phyloP scores from a whole-genome alignment of 1,284 basidiomycete genomes.

The Moesziomyces antarcticus region DNA sequence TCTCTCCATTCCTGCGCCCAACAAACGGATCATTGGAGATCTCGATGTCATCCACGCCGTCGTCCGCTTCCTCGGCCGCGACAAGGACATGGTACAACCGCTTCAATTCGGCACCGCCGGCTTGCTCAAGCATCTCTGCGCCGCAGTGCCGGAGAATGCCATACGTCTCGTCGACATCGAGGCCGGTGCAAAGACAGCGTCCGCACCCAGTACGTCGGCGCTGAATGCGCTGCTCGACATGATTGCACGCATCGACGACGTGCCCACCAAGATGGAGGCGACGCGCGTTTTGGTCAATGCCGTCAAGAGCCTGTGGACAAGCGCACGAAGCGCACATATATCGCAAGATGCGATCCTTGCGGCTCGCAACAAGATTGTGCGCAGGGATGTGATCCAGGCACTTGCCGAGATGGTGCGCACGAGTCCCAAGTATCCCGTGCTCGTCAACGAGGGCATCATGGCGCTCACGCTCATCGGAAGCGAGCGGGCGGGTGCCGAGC shows the following conservation, averaged over 20 bases:
- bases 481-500: slow-evolving; percentile 75
- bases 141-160: slow-evolving; percentile 71
- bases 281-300: slow-evolving; percentile 87
- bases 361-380: slow-evolving; percentile 23
- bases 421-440: slow-evolving; percentile 81
- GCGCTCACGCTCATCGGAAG: slow-evolving; percentile 81
- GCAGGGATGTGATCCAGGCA: slow-evolving; percentile 65
- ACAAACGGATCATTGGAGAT: slow-evolving; percentile 50
- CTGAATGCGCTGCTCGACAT: slow-evolving; percentile 79
- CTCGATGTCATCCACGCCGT: slow-evolving; percentile 36
- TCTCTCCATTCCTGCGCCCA: slow-evolving; percentile 56
- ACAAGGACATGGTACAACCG: slow-evolving; percentile 67
- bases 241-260: slow-evolving; percentile 80
- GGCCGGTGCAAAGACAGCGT: too few species aligned
- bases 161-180: slow-evolving; percentile 73
- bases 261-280: slow-evolving; percentile 86
- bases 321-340: slow-evolving; percentile 3
- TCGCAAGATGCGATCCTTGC: slow-evolving; percentile 3
- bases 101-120: slow-evolving; percentile 90
- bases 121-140: slow-evolving; percentile 86
- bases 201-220: slow-evolving; percentile 63
- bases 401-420: slow-evolving; percentile 79
- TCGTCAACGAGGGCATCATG: slow-evolving; percentile 89
- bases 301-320: slow-evolving; percentile 69
- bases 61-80: slow-evolving; percentile 29